Conservation (phyloP, 139 green algal species). For the Pedinophyceae sp. region DNA sequence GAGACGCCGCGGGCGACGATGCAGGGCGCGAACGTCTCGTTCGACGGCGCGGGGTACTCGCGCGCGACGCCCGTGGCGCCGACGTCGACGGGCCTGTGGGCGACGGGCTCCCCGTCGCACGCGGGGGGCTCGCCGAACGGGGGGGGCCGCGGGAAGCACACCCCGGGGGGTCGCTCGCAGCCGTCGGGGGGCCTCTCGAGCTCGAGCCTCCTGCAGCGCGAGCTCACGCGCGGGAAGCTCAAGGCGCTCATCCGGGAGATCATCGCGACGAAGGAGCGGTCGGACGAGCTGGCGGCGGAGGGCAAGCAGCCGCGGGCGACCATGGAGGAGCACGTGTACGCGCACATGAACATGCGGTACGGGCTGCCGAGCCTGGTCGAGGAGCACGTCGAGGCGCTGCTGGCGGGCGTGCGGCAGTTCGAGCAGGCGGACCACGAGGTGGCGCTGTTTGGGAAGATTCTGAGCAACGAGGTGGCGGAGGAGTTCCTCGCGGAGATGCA, state of each 20-base stretch:
- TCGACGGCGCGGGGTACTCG: too few species aligned
- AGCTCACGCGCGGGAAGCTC: not conserved
- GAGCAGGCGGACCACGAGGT: not conserved
- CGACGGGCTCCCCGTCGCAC: not conserved
- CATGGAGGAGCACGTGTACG: not conserved
- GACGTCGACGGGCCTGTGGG: too few species aligned
- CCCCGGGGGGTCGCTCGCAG: too few species aligned
- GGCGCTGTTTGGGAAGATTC: not conserved
- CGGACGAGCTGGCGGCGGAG: not conserved
- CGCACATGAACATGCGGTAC: not conserved
- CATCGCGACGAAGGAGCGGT: not conserved
- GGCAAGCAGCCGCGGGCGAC: not conserved
- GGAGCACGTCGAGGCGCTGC: not conserved
- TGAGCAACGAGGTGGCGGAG: not conserved
- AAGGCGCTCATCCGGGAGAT: not conserved
- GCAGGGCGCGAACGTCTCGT: too few species aligned
- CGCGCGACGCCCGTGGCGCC: too few species aligned
- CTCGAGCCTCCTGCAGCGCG: too few species aligned
- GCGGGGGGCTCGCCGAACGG: not conserved
- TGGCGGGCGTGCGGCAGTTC: not conserved
- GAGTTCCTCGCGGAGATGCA: not conserved
- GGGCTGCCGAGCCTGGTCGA: not conserved
- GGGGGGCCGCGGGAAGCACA: not conserved
- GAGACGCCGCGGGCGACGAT: too few species aligned
- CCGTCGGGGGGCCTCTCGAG: too few species aligned